Conservation (phyloP, 768 basidiomycete genomes). For the Pulveroboletus ravenelii region DNA sequence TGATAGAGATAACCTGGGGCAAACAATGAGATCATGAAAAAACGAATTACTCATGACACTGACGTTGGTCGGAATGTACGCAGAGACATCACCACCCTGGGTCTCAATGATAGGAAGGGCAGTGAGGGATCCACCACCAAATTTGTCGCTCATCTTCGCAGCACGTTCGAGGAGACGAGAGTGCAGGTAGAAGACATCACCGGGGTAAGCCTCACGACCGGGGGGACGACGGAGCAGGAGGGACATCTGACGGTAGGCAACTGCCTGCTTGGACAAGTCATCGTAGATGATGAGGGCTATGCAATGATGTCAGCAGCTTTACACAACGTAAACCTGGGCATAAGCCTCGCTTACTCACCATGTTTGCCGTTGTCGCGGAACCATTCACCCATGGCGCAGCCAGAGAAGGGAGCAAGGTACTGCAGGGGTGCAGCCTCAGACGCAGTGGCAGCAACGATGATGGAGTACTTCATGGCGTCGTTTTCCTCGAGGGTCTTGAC, state of each 20-base stretch:
- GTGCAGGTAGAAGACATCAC: constrained; percentile 99
- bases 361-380: constrained; percentile 99
- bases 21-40: background rate
- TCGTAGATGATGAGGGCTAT: constrained; percentile 97
- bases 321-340: background rate
- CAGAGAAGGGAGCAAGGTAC: constrained; percentile 99
- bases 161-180: constrained; percentile 99
- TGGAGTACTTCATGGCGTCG: constrained; percentile 99
- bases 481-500: constrained; percentile 99
- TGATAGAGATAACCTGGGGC: constrained; percentile 94
- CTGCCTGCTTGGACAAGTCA: constrained; percentile 99
- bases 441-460: constrained; percentile 98
- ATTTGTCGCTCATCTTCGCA: constrained; percentile 99
- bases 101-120: constrained; percentile 99
- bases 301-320: constrained; percentile 12
- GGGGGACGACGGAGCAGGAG: constrained; percentile 99
- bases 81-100: constrained; percentile 99
- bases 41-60: constrained; percentile 19
- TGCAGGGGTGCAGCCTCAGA: constrained; percentile 99
- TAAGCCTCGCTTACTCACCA: constrained; percentile 46
- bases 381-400: constrained; percentile 99
- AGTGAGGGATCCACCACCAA: constrained; percentile 97
- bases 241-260: constrained; percentile 99
- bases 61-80: constrained; percentile 94
- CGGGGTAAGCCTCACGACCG: constrained; percentile 99